These are phyloP conservation scores for Pelagophyceae sp. DNA, from an alignment of 352 stramenopile genomes.

Conservation along the genomic window DNA sequence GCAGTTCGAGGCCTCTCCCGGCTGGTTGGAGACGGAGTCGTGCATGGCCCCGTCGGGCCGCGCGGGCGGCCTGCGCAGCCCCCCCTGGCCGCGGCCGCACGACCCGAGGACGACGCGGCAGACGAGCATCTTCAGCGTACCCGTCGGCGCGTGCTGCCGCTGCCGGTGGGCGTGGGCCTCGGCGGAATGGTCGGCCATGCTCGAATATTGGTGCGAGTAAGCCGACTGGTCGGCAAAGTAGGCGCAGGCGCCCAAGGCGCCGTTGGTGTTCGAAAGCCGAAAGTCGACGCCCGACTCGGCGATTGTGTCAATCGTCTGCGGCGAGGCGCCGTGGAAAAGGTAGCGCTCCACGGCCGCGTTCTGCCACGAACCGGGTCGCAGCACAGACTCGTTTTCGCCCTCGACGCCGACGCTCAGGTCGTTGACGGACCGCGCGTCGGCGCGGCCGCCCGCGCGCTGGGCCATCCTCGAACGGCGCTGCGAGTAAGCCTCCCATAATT, in stretches of 20 bases:
- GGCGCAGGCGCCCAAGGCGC: slow-evolving; percentile 15
- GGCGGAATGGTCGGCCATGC: slow-evolving; percentile 13
- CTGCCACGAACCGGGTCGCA: too few relatives aligned
- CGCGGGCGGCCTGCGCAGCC: slow-evolving; percentile 2
- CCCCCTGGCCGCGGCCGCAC: neutral
- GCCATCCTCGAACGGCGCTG: neutral
- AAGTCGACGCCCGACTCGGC: neutral
- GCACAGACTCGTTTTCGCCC: neutral
- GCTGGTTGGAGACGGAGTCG: slow-evolving; percentile 14
- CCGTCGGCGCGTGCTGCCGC: neutral
- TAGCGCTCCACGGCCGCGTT: neutral
- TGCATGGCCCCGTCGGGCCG: neutral
- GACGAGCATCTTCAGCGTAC: slow-evolving; percentile 11
- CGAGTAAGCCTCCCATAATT: neutral
- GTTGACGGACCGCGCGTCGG: neutral
- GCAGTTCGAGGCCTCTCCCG: neutral
- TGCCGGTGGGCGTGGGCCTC: neutral
- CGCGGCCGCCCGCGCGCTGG: neutral
- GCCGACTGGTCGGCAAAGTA: slow-evolving; percentile 13
- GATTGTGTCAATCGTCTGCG: slow-evolving; percentile 3
- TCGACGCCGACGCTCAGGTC: neutral
- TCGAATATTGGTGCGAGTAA: slow-evolving; percentile 8
- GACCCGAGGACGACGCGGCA: slow-evolving; percentile 1
- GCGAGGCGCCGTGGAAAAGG: slow-evolving; percentile 19
- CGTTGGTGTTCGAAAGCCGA: neutral